phyloP scores from a whole-genome alignment of 768 basidiomycete species.

The Leccinum uliginosum region DNA sequence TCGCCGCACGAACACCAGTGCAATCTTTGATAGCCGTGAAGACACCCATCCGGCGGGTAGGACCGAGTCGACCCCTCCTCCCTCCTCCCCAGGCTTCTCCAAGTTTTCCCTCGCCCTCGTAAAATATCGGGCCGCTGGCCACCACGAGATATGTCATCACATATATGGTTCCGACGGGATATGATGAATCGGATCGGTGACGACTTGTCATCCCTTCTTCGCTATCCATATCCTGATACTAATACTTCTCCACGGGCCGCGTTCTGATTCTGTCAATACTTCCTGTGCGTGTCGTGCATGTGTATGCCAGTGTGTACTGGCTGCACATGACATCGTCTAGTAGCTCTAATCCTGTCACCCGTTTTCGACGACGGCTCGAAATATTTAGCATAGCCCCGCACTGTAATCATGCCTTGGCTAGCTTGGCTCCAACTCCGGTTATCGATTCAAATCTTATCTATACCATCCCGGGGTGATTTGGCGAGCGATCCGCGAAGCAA shows the following conservation, averaged over 20 bases:
- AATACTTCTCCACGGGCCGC: neutral
- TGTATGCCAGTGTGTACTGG: neutral
- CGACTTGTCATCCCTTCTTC: neutral
- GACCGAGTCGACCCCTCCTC: neutral
- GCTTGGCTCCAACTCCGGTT: neutral
- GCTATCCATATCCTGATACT: neutral
- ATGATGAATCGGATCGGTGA: neutral
- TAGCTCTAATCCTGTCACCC: neutral
- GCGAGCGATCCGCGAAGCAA: slow-evolving; percentile 22
- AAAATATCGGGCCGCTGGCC: neutral
- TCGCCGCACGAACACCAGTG: neutral
- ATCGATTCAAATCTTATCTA: neutral
- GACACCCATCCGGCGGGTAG: neutral
- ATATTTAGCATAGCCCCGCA: neutral
- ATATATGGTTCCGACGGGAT: neutral
- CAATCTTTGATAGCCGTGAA: neutral
- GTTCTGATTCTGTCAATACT: neutral
- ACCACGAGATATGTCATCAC: neutral
- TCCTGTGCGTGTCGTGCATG: neutral
- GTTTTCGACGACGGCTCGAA: neutral
- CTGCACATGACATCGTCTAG: neutral
- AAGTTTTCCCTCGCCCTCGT: neutral
- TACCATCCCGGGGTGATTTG: neutral
- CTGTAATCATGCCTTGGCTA: neutral
- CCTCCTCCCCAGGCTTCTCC: neutral